Percentiles rank a stretch among this genome's conserved stretches.
Conservation (phyloP, 768 basidiomycete genomes). For the Obba rivulosa region DNA sequence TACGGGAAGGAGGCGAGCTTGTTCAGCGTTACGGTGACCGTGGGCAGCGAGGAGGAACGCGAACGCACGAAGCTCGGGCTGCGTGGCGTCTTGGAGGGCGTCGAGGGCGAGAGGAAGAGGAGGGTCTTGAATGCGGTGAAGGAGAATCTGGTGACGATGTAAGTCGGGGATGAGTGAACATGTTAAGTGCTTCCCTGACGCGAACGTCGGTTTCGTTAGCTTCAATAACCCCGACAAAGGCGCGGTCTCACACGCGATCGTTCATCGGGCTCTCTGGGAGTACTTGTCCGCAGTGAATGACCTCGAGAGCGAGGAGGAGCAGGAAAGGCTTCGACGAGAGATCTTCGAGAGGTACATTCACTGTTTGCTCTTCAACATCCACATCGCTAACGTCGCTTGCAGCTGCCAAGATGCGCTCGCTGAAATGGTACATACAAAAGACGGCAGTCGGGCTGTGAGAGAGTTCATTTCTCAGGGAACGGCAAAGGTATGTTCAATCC, state of each 20-base stretch:
- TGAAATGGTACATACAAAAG: conserved; percentile 92
- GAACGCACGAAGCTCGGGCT: conserved; percentile 64
- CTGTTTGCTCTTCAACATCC: too few relatives aligned
- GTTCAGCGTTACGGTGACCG: conserved; percentile 48
- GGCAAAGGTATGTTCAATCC: conserved; percentile 56
- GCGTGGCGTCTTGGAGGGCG: conserved; percentile 58
- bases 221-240: conserved; percentile 93
- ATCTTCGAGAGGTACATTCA: conserved; percentile 84
- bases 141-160: conserved; percentile 75
- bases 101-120: conserved; percentile 57
- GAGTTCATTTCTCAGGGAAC: conserved; percentile 79
- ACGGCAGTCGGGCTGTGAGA: conserved; percentile 81
- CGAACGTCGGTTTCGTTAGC: conserved; percentile 32
- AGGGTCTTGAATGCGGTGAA: conserved; percentile 66
- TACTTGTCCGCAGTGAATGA: conserved; percentile 62
- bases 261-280: conserved; percentile 85
- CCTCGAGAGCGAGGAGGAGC: conserved; percentile 56
- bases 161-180: conserved; percentile 19
- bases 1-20: conserved; percentile 85
- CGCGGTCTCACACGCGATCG: conserved; percentile 78
- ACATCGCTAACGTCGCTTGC: too few relatives aligned
- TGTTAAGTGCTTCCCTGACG: neutral
- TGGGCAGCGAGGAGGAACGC: conserved; percentile 56
- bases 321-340: conserved; percentile 70
- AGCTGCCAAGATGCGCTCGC: conserved; percentile 83